Percentiles rank a stretch among this genome's conserved stretches.
Conservation (phyloP, 805 yeast genomes). For the Cyberlindnera xylosilytica region DNA sequence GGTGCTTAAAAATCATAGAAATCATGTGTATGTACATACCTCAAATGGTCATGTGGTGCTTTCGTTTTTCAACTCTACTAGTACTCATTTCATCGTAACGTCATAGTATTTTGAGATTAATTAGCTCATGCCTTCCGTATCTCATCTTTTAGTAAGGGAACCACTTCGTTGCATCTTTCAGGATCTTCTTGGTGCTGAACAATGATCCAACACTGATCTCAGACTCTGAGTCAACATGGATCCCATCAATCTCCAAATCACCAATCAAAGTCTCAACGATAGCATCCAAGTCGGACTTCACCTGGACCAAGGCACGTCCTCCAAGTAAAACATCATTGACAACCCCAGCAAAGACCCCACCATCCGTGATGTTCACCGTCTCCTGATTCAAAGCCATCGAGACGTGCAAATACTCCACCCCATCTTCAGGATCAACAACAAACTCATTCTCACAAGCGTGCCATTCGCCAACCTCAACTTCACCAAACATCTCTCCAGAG, state of each 20-base stretch:
- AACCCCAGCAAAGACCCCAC: slow-evolving; percentile 39
- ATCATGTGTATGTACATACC: not conserved
- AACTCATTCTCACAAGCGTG: slow-evolving; percentile 35
- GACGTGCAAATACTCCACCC: slow-evolving; percentile 30
- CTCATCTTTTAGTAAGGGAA: no score
- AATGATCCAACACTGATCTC: slow-evolving; percentile 18
- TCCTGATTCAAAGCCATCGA: slow-evolving; percentile 39
- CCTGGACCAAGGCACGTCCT: slow-evolving; percentile 37
- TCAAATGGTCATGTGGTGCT: no score
- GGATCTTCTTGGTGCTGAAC: not conserved
- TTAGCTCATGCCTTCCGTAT: no score
- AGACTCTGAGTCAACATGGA: slow-evolving; percentile 28
- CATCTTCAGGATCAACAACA: slow-evolving; percentile 15
- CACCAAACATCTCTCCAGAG: slow-evolving; percentile 38
- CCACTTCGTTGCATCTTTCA: not conserved
- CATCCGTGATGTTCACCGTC: slow-evolving; percentile 40
- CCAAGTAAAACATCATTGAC: slow-evolving; percentile 37
- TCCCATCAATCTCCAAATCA: slow-evolving; percentile 28
- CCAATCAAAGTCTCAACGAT: slow-evolving; percentile 32
- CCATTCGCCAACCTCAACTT: slow-evolving; percentile 45
- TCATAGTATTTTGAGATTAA: no score
- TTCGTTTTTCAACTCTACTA: no score
- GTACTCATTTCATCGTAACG: no score
- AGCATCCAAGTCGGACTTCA: slow-evolving; percentile 38
- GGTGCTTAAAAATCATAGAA: no score